Evolutionary conservation across 139 green algal genomes (phyloP), one percentile per base, ranked within the genome.

Genomic region (Haematococcus sp.): DNA sequence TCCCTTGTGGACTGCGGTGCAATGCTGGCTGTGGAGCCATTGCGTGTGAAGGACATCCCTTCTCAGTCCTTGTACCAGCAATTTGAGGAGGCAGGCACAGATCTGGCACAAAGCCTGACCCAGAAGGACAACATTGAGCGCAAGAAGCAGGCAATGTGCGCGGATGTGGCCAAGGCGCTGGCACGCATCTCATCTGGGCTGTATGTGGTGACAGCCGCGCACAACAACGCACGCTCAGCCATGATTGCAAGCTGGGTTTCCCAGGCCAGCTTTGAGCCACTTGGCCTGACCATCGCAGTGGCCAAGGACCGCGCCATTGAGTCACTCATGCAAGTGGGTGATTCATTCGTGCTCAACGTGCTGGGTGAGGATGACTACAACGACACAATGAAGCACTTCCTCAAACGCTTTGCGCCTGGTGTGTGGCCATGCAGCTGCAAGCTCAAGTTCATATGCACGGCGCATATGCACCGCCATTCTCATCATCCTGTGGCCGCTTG

Each of bases 241-340:
- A 60, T 60, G 52, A 60, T 27, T 60, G 20, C 20, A 7, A 60
- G 20, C 33, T 75, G 33, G 13, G 16, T 17, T 23, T 19, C 23
- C 4, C 91, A 97, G 91, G 95, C 95, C 30, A 93, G 83, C 66
- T 98, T 99, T 80, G 94, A 99, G 90, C 95, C 95, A 0, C 85
- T 98, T 32, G 95, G 95, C 31, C 83, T 99, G 22, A 97, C 92
- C 54, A 89, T 99, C 25, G 92, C 95, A 1, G 93, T 99, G 51
- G 95, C 95, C 52, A 98, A 99, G 84, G 95, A 99, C 82, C 83
- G 95, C 22, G 95, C 95, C 76, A 99, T 99, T 64, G 95, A 99
- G 94, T 94, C 84, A 23, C 85, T 98, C 34, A 97, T 99, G 94
- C 94, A 98, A 88, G 93, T 98, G 1, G 94, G 94, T 32, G 95